Conservation (phyloP, 2,329 filamentous ascomycete genomes). For the Fusarium pseudonygamai region DNA sequence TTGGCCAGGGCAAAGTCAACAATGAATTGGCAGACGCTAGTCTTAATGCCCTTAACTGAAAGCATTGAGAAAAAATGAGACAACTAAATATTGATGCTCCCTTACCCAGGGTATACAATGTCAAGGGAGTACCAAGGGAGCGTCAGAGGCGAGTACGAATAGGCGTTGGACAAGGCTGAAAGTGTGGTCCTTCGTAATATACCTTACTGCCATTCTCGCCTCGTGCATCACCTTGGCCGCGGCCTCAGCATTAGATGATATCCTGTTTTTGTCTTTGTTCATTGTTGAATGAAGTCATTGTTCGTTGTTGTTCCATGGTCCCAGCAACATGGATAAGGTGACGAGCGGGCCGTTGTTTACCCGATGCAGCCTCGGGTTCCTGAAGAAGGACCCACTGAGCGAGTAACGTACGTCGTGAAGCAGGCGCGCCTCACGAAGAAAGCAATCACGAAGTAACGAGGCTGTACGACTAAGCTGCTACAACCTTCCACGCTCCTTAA, state of each 20-base stretch:
- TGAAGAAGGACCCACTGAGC: conserved; percentile 36
- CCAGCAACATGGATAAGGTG: conserved; percentile 28
- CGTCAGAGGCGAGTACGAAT: neutral
- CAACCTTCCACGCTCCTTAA: conserved; percentile 33
- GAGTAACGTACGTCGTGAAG: conserved; percentile 41
- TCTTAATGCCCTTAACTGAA: neutral
- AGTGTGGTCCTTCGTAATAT: neutral
- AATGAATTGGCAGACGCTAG: conserved; percentile 4
- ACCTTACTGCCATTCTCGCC: no score
- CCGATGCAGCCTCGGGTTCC: conserved; percentile 32
- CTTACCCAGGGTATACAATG: conserved; percentile 22
- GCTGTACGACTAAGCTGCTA: conserved; percentile 20
- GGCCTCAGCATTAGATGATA: neutral
- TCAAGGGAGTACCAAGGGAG: conserved; percentile 15
- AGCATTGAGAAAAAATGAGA: neutral
- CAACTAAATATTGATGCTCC: conserved; percentile 9
- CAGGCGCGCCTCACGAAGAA: conserved; percentile 35
- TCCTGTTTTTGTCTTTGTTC: neutral
- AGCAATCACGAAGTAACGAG: conserved; percentile 32
- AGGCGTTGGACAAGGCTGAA: neutral
- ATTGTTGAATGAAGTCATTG: neutral
- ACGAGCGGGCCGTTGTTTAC: conserved; percentile 39
- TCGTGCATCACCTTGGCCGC: neutral
- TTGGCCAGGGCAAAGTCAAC: neutral
- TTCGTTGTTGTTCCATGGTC: conserved; percentile 18